Base-by-base conservation (phyloP, 208 protist genomes). In the Leishmania lainsoni region DNA sequence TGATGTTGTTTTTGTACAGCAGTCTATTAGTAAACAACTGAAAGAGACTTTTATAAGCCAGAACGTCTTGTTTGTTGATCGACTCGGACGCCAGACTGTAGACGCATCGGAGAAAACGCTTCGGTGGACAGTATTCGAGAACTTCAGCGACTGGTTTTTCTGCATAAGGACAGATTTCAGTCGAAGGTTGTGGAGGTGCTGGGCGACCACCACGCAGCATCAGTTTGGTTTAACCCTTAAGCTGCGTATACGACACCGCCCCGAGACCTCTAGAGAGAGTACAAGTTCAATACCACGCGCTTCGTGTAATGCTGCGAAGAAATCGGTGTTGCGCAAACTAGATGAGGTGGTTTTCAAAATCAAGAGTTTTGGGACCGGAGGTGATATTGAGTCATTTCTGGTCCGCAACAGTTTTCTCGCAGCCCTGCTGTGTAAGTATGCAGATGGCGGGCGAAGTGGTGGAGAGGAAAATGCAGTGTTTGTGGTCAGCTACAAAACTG, bases 21-120 rank as follows among this genome's bases (percentile, higher is more conserved):
- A 71, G 9, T 20, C 1, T 26, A 58, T 75, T 12, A 0, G 10
- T 6, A 26, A 54, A 6, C 29, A 35, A 29, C 10, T 65, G 5
- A 78, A 71, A n/a, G 81, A 81, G 16, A 6, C 66, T 22, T 63
- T 81, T 29, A 14, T 16, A 12, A 54, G 10, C 0, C 63, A 48
- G 20, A 49, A 69, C 20, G 78, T 85, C 5, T 54, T 81, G 22
- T 81, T 79, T 58, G 35, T 85, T 54, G 77, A 85, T 22, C 72
- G 81, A 32, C 39, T 81, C 48, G 81, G 81, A 4, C 20, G 42
- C 16, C 29, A 54, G 0, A 51, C n/a, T 56, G 59, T 72, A 12
- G 77, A 85, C 42, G 26, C 17, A 35, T 76, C 76, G 29, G 56
- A 52, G 17, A 29, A 61, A 54, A 70, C 48, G 2, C 63, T 85